Percentiles rank a stretch among this genome's conserved stretches.
Conservation (phyloP, 179 eudicot species). For the Amaranthus tricolor region DNA sequence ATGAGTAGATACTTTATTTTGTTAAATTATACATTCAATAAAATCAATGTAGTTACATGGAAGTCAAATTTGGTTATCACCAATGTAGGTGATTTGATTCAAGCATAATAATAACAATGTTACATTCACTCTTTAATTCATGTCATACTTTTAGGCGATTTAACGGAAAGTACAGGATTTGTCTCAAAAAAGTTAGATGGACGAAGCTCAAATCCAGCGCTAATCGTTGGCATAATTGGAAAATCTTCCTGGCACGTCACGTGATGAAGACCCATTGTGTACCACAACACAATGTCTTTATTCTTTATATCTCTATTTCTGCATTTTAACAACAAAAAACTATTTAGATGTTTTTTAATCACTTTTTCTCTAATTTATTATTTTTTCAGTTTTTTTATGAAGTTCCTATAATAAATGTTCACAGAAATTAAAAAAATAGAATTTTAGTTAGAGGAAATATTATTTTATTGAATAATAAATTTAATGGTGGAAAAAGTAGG, state of each 20-base stretch:
- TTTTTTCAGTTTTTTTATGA: not conserved
- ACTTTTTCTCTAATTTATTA: too few species aligned
- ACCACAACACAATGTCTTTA: slow-evolving; percentile 50
- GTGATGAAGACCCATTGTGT: slow-evolving; percentile 44
- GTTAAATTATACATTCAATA: too few species aligned
- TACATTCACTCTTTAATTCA: not conserved
- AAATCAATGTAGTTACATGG: too few species aligned
- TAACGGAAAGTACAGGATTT: slow-evolving; percentile 31
- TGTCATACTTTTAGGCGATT: not conserved
- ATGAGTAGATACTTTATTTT: too few species aligned
- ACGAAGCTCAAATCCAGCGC: slow-evolving; percentile 36
- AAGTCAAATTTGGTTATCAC: too few species aligned
- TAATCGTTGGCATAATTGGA: slow-evolving; percentile 44
- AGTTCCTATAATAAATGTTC: not conserved
- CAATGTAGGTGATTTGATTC: too few species aligned
- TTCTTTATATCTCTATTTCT: slow-evolving; percentile 48
- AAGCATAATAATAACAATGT: too few species aligned
- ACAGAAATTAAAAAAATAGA: slow-evolving; percentile 2
- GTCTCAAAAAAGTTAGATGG: slow-evolving; percentile 45
- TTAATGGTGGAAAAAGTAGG: too few species aligned
- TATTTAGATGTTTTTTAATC: too few species aligned
- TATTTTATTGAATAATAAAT: too few species aligned
- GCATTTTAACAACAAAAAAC: slow-evolving; percentile 4
- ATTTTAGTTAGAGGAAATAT: too few species aligned
- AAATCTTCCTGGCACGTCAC: slow-evolving; percentile 47